These are phyloP conservation scores for Neurospora sp. DNA, from an alignment of 495 filamentous ascomycete genomes.

Conservation along the genomic window DNA sequence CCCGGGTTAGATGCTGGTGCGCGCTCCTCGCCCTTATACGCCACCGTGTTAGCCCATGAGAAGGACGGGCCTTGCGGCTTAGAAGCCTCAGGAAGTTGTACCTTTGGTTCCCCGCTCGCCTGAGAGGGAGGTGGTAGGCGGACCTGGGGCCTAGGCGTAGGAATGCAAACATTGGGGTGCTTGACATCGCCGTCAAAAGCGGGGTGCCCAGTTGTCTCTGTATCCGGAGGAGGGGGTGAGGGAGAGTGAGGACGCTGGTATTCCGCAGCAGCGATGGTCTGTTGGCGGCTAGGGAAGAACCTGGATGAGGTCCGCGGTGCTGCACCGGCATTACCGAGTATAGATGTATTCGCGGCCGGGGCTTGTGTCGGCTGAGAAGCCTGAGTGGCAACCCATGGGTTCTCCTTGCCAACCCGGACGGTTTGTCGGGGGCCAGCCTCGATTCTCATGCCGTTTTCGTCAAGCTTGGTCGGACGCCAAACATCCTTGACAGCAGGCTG, in stretches of 20 bases:
- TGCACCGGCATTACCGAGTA: neutral
- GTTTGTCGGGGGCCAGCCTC: slow-evolving; percentile 17
- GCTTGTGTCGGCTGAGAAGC: slow-evolving; percentile 5
- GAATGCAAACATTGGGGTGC: slow-evolving; percentile 59
- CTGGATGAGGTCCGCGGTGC: slow-evolving; percentile 19
- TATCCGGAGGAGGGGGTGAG: slow-evolving; percentile 68
- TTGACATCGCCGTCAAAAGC: slow-evolving; percentile 56
- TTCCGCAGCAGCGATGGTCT: slow-evolving; percentile 6
- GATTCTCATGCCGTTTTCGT: slow-evolving; percentile 28
- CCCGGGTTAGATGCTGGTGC: slow-evolving; percentile 3
- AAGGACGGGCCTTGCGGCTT: slow-evolving; percentile 13
- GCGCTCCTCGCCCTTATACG: slow-evolving; percentile 14
- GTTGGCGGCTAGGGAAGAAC: slow-evolving; percentile 50
- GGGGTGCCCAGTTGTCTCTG: slow-evolving; percentile 47
- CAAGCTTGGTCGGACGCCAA: slow-evolving; percentile 49
- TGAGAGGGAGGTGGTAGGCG: slow-evolving; percentile 50
- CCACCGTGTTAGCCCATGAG: slow-evolving; percentile 14
- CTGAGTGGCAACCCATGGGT: slow-evolving; percentile 12
- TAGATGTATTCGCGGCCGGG: neutral
- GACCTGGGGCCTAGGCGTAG: slow-evolving; percentile 57
- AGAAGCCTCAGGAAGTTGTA: slow-evolving; percentile 10
- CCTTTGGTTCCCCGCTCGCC: slow-evolving; percentile 9
- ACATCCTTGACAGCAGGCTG: slow-evolving; percentile 50
- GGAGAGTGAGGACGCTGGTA: slow-evolving; percentile 33
- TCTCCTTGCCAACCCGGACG: slow-evolving; percentile 15